phyloP scores from a whole-genome alignment of 306 rosid genomes.

The Pyrus communis region DNA sequence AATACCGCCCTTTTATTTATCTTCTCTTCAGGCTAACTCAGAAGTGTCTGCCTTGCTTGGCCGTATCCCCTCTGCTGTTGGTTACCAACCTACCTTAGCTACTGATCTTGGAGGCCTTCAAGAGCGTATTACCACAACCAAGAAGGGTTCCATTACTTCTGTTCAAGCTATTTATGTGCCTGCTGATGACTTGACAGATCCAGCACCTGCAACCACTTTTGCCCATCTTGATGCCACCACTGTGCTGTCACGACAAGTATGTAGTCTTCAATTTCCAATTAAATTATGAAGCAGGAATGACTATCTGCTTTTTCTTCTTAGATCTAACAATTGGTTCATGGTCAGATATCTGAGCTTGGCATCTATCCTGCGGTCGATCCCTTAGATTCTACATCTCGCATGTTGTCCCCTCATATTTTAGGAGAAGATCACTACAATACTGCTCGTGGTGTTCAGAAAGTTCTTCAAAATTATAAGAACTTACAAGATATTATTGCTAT shows the following conservation, averaged over 20 bases:
- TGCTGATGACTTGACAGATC: constrained; percentile 99
- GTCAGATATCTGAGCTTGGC: constrained; percentile 92
- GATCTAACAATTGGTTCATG: neutral
- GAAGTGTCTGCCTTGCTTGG: constrained; percentile 99
- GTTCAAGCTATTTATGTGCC: constrained; percentile 99
- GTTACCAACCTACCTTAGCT: constrained; percentile 96
- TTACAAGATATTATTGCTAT: constrained; percentile 98
- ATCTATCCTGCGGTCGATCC: constrained; percentile 96
- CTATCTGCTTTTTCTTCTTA: neutral
- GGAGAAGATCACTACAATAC: constrained; percentile 84
- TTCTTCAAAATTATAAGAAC: constrained; percentile 92
- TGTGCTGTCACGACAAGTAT: constrained; percentile 84
- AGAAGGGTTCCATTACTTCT: constrained; percentile 95
- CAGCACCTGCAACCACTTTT: constrained; percentile 96
- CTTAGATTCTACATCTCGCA: constrained; percentile 91
- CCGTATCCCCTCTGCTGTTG: constrained; percentile 98
- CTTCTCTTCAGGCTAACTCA: constrained; percentile 68
- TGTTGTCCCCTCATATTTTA: constrained; percentile 95
- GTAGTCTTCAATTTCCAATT: neutral
- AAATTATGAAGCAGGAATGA: neutral
- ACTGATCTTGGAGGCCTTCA: constrained; percentile 98
- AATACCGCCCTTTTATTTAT: neutral
- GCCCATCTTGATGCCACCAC: constrained; percentile 99
- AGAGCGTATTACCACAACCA: constrained; percentile 94
- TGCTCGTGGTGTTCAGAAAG: constrained; percentile 97